Evolutionary conservation across 2,329 filamentous ascomycete genomes (phyloP).

Genomic region (Aaosphaeria arxii): DNA sequence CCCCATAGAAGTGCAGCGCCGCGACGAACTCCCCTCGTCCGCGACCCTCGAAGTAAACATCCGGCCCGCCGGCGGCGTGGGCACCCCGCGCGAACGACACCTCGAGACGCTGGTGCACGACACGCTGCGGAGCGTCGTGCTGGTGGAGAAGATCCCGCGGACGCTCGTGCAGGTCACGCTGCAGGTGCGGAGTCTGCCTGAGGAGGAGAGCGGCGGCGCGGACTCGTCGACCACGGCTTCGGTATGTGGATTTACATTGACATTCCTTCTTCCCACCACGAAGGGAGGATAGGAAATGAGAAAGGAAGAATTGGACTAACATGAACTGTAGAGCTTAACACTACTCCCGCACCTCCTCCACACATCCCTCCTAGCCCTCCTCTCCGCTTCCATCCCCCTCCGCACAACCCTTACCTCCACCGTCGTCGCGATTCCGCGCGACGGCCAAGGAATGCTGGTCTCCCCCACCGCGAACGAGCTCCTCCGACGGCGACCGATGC

Average conservation of each 20-base stretch:
- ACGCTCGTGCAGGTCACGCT: constrained; percentile 77
- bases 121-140: constrained; percentile 70
- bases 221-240: too few relatives aligned
- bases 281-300: too few relatives aligned
- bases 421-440: constrained; percentile 70
- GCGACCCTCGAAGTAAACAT: constrained; percentile 87
- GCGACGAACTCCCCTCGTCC: constrained; percentile 90
- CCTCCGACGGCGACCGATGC: constrained; percentile 65
- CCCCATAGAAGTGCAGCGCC: constrained; percentile 82
- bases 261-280: too few relatives aligned
- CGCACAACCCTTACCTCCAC: constrained; percentile 75
- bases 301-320: too few relatives aligned
- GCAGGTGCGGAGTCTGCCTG: constrained; percentile 69
- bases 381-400: constrained; percentile 81
- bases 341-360: constrained; percentile 81
- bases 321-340: too few relatives aligned
- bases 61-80: constrained; percentile 79
- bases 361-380: constrained; percentile 74
- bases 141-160: constrained; percentile 72
- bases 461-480: constrained; percentile 62
- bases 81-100: constrained; percentile 64
- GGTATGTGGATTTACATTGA: too few relatives aligned
- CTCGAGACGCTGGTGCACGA: constrained; percentile 74
- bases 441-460: constrained; percentile 42
- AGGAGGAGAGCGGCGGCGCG: constrained; percentile 54